Base-by-base conservation (phyloP, 192 early-diverging fungal species). In the Phlyctochytrium planicorne region DNA sequence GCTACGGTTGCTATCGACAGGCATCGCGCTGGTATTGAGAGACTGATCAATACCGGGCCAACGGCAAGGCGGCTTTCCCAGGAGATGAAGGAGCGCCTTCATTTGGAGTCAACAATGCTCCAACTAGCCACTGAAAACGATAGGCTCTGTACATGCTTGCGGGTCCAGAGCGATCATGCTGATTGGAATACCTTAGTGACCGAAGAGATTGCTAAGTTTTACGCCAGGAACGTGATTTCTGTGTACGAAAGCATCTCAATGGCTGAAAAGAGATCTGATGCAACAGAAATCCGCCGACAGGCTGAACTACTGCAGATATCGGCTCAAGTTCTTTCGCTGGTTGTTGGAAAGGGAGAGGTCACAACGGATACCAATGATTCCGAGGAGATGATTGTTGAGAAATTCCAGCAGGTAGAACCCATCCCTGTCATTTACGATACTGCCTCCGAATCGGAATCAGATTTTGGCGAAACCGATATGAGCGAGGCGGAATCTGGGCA, bases 1-100 rank as follows among this genome's bases (percentile, higher is more conserved):
- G 53, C 53, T 25, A 60, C 25, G 20, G 34, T 52, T 14, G 81
- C 60, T 68, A 65, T 61, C 69, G 59, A 59, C 12, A 40, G 63
- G 24, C 62, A 69, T 35, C n/a, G 24, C 4, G 50, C 14, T 16
- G 24, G 34, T 17, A 17, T 62, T 10, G 20, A 34, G 20, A 12
- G 30, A 3, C n/a, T 32, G 17, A 3, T 69, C 32, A n/a, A n/a
- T n/a, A n/a, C n/a, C n/a, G n/a, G n/a, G n/a, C n/a, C n/a, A n/a
- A n/a, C n/a, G n/a, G n/a, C n/a, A n/a, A n/a, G n/a, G n/a, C n/a
- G n/a, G n/a, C n/a, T n/a, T n/a, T n/a, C n/a, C 24, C 57, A 59
- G 27, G 57, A 59, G 27, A 29, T 12, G 14, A 12, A 23, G n/a
- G 65, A 55, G 14, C 30, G 60, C n/a, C 52, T 47, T 52, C 36